Conservation (phyloP, 306 rosid genomes). For the Trifolium subterraneum region DNA sequence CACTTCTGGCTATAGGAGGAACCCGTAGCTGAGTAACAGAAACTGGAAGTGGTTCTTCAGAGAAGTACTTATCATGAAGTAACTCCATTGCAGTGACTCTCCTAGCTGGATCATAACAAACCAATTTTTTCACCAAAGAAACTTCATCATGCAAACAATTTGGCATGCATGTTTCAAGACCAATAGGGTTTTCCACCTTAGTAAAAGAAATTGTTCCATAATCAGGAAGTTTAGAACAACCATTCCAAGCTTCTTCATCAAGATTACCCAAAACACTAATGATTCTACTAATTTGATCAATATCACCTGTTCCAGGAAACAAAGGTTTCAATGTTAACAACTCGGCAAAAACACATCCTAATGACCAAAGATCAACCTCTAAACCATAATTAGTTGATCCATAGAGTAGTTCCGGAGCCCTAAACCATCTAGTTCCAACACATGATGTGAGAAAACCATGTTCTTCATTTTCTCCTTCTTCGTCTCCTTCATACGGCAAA, state of each 20-base stretch:
- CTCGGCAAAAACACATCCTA: slow-evolving; percentile 85
- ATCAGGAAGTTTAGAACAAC: slow-evolving; percentile 76
- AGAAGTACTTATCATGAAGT: slow-evolving; percentile 70
- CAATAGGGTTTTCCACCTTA: slow-evolving; percentile 67
- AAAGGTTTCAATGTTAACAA: slow-evolving; percentile 72
- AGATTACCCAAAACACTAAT: slow-evolving; percentile 70
- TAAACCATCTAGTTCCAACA: slow-evolving; percentile 87
- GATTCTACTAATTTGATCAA: slow-evolving; percentile 84
- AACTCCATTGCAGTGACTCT: slow-evolving; percentile 78
- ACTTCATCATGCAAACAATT: slow-evolving; percentile 55
- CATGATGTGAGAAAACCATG: slow-evolving; percentile 76
- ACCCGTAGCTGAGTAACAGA: slow-evolving; percentile 61
- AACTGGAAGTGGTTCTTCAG: slow-evolving; percentile 74
- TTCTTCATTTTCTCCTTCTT: slow-evolving; percentile 56
- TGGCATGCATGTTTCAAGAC: slow-evolving; percentile 64
- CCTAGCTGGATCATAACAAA: slow-evolving; percentile 73
- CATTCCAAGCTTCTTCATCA: slow-evolving; percentile 77
- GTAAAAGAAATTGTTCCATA: slow-evolving; percentile 60
- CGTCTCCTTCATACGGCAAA: slow-evolving; percentile 63
- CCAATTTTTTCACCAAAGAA: slow-evolving; percentile 58
- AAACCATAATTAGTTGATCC: slow-evolving; percentile 77
- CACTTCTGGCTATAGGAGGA: slow-evolving; percentile 53
- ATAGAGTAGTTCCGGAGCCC: slow-evolving; percentile 85
- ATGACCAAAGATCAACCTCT: slow-evolving; percentile 90
- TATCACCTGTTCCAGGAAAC: slow-evolving; percentile 82